Percentiles rank a stretch among this genome's conserved stretches.
Evolutionary conservation across 2,329 filamentous ascomycete genomes (phyloP).

Genomic region (Arthrobotrys musiformis): DNA sequence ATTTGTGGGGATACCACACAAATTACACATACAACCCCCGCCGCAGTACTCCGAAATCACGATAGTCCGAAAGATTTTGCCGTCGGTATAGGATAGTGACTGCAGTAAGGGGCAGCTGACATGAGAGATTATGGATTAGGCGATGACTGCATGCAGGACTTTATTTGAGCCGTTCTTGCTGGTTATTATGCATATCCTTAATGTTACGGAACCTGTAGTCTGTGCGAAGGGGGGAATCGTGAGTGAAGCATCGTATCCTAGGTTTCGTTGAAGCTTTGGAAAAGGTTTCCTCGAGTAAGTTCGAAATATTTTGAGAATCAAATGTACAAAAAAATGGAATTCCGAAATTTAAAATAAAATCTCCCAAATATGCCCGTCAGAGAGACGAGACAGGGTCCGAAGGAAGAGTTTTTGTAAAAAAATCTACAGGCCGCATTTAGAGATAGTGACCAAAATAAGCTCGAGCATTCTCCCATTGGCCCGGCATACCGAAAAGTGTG

Average conservation of each 20-base stretch:
- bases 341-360: neutral
- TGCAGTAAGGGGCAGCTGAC: neutral
- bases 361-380: neutral
- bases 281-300: too few relatives aligned
- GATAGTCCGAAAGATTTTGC: neutral
- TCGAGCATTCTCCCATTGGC: conserved; percentile 8
- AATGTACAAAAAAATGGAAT: neutral
- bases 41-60: neutral
- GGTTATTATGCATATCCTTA: neutral
- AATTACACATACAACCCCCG: neutral
- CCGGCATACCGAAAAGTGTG: conserved; percentile 24
- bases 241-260: neutral
- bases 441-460: neutral
- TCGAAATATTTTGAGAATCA: neutral
- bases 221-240: neutral
- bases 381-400: neutral
- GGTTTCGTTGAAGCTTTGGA: neutral
- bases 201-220: neutral
- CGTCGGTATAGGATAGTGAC: too few relatives aligned
- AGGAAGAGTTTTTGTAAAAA: neutral
- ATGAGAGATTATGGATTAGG: neutral
- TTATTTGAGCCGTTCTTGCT: neutral
- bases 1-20: neutral
- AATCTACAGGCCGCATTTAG: neutral
- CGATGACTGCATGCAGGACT: neutral